phyloP scores from a whole-genome alignment of 305 asterid genomes.

The Fraxinus xanthoxyloides region DNA sequence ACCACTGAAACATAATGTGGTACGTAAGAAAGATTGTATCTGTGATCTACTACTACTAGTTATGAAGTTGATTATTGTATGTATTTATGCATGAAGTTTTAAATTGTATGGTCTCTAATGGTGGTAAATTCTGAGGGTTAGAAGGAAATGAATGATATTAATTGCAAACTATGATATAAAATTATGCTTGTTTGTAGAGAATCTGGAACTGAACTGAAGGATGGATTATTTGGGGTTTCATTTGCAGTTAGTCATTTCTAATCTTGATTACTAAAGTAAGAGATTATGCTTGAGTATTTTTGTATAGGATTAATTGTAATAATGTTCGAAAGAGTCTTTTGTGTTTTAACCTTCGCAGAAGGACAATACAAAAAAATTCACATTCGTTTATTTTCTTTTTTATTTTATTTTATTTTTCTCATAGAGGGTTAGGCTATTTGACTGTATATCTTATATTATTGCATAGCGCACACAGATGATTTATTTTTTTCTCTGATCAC shows the following conservation, averaged over 20 bases:
- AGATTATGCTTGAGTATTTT: background rate
- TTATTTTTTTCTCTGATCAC: background rate
- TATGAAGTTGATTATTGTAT: background rate
- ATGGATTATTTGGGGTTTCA: background rate
- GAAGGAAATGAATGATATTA: background rate
- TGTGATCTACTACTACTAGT: background rate
- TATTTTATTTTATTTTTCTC: background rate
- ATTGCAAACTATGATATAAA: background rate
- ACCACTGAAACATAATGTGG: background rate
- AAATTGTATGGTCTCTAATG: background rate
- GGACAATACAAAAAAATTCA: background rate
- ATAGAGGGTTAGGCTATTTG: background rate
- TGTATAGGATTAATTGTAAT: background rate
- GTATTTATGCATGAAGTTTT: background rate
- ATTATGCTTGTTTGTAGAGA: background rate
- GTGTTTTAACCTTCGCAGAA: background rate
- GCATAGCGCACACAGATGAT: background rate
- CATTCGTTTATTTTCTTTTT: background rate
- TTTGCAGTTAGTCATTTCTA: background rate
- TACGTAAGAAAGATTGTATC: background rate
- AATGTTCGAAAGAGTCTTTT: background rate
- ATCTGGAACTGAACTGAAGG: background rate
- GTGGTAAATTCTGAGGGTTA: background rate
- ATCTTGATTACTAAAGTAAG: background rate
- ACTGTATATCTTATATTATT: background rate